Base-by-base conservation (phyloP, 192 early-diverging fungal species). In the Funneliformis geosporum region DNA sequence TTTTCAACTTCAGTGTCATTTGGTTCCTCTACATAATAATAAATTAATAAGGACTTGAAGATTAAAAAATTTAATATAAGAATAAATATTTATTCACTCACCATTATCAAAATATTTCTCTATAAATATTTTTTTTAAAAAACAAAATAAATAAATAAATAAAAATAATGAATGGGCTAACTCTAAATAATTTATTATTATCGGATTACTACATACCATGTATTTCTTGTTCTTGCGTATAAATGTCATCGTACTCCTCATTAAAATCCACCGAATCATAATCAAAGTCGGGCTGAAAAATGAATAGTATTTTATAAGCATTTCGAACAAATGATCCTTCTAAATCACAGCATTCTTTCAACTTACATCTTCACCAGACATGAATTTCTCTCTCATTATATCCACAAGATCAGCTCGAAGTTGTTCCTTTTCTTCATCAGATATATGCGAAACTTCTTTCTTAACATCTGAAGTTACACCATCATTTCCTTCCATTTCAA, bases 341-440 rank as follows among this genome's bases (percentile, higher is more conserved):
- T n/a, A 43, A 69, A 18, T 18, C 8, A 42, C 21, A 9, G 16
- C 11, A 59, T 50, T 43, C 64, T 60, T 27, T 1, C 38, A 16
- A 75, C 83, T 84, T 76, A 86, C 84, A 66, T 87, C 86, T 59
- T 78, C 65, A 27, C 86, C 86, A 33, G 64, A 74, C 7, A 87
- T 25, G 55, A 83, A 87, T 16, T 69, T 76, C 60, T 81, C 82
- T 79, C 85, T 83, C 79, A 87, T 76, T 23, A 87, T 71, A 42
- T 82, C 75, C 5, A 85, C 60, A 33, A 84, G 79, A 55, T 87
- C 84, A 11, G 80, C 60, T 39, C 79, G 50, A 50, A 85, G 78
- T 46, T 68, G 74, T 38, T 78, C 43, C 47, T 47, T 66, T 62
- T 76, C 64, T 18, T 75, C 75, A 11, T 64, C 73, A 21, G 80